Conservation (phyloP, 176 grass and related monocot genomes). For the Carex littledalei region DNA sequence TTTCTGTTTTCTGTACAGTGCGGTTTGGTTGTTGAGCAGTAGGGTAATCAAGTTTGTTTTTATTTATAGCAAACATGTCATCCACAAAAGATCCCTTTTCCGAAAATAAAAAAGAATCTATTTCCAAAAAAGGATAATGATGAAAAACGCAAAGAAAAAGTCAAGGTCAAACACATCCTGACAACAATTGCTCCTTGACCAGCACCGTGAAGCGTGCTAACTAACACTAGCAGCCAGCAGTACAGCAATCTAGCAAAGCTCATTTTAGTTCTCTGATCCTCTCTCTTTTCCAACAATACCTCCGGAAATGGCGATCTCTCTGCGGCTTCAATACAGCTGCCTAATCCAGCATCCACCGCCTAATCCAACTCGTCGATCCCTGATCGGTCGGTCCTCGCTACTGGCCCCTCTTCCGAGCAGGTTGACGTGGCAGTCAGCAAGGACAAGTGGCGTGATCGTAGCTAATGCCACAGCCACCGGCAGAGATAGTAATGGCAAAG, state of each 20-base stretch:
- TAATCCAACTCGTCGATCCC: neutral
- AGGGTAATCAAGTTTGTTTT: neutral
- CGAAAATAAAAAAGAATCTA: neutral
- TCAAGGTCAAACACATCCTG: neutral
- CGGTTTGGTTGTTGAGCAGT: neutral
- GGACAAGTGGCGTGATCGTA: neutral
- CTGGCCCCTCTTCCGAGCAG: neutral
- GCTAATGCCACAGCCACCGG: neutral
- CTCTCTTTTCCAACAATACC: neutral
- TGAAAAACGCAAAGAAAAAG: neutral
- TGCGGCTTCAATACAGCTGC: neutral
- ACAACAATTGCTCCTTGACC: neutral
- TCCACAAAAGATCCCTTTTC: neutral
- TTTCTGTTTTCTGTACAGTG: neutral
- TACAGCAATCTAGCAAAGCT: neutral
- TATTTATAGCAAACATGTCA: neutral
- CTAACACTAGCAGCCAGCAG: neutral
- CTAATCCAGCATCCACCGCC: neutral
- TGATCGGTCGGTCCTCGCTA: neutral
- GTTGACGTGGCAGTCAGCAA: neutral
- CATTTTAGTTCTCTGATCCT: neutral
- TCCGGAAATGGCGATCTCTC: neutral
- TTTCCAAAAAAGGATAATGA: neutral
- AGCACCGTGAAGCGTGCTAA: neutral
- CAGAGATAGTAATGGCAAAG: neutral